Base-by-base conservation (phyloP, 768 basidiomycete genomes). In the Auriscalpium orientale region DNA sequence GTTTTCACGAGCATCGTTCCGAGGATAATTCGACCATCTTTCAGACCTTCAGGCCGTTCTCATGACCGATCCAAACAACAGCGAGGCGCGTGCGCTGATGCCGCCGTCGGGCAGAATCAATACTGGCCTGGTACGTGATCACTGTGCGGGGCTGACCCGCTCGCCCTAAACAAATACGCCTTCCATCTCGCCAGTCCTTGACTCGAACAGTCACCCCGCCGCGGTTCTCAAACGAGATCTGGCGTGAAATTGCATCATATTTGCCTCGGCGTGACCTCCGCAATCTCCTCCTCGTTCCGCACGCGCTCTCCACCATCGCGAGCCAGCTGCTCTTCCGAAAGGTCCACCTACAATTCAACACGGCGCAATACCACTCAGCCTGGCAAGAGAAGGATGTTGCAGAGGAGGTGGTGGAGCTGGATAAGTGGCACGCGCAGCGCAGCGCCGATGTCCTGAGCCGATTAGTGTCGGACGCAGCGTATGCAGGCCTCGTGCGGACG, bases 381-480 rank as follows among this genome's bases (percentile, higher is more conserved):
- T 36, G 33, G 20, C 51, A 49, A 49, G 63, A 63, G 46, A 70
- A 74, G 15, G 66, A 71, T 22, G 69, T 18, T 43, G 40, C 18
- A 4, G 40, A 43, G 40, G 18, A 67, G 34, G 68, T 68, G 33
- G 21, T 44, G 58, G 61, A 78, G 40, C 69, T 74, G 8, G 78
- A 83, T 49, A 71, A 70, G 16, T 73, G 78, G 61, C 79, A 83
- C 65, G 80, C 81, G 0, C 83, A 81, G 58, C 79, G 84, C n/a
- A 86, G 79, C 58, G 86, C 85, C 3, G 87, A 87, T 59, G 83
- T 89, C 55, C 73, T 89, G 37, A 84, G 83, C 0, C 74, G 82
- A 36, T 78, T 88, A 54, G 81, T 87, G 48, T 74, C 79, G 15
- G 84, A 88, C 62, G 64, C 74, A 0, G 65, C 72, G 4, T 88